A percentile compares a stretch with the other conserved stretches of the same genome.
phyloP scores from a whole-genome alignment of 805 yeast species.

The Starmerella asiatica region DNA sequence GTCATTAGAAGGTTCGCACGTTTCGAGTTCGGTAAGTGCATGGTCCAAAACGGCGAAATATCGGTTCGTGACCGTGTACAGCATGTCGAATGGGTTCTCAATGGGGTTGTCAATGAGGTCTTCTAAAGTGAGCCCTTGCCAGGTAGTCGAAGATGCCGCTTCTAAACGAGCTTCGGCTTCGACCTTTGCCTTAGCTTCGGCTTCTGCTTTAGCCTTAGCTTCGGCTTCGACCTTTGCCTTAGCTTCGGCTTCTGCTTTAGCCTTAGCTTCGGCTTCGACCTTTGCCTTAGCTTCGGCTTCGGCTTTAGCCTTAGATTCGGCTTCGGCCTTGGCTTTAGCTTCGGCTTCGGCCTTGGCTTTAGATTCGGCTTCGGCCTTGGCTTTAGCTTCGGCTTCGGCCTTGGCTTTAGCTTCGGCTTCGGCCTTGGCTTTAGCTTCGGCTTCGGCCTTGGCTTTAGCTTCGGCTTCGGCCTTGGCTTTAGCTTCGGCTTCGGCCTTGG shows the following conservation, averaged over 20 bases:
- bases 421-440: not conserved
- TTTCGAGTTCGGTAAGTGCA: not conserved
- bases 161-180: not conserved
- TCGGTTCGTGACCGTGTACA: not conserved
- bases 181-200: not conserved
- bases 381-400: slow-evolving; percentile 1
- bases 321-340: not conserved
- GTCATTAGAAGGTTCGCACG: not conserved
- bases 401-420: slow-evolving; percentile 1
- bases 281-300: not conserved
- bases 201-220: not conserved
- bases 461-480: not conserved
- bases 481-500: too few species aligned
- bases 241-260: not conserved
- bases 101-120: not conserved
- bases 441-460: not conserved
- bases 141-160: not conserved
- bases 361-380: slow-evolving; percentile 2
- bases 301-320: not conserved
- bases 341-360: not conserved
- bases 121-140: not conserved
- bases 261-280: not conserved
- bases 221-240: not conserved
- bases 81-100: not conserved
- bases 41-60: not conserved